Evolutionary conservation across 1,284 basidiomycete species (phyloP).

Genomic region (Xerocomus nothofagi): DNA sequence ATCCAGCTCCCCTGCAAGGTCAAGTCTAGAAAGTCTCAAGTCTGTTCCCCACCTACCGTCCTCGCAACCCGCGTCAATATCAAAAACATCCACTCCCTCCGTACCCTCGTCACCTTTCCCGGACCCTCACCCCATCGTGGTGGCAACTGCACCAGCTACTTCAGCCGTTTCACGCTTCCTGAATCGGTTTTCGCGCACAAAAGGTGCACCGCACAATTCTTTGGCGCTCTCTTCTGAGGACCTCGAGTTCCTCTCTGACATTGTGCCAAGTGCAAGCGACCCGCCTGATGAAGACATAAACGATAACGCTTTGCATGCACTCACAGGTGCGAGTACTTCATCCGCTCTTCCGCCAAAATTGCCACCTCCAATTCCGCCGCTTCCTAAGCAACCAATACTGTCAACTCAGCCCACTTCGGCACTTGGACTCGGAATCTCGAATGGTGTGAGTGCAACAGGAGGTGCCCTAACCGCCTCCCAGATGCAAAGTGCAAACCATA

Average conservation of each 20-base stretch:
- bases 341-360: constrained; percentile 47
- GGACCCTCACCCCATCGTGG: constrained; percentile 20
- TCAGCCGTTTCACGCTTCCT: constrained; percentile 74
- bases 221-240: constrained; percentile 69
- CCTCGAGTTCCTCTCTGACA: constrained; percentile 73
- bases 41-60: constrained; percentile 11
- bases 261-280: constrained; percentile 58
- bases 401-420: constrained; percentile 23
- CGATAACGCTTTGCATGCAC: constrained; percentile 34
- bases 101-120: constrained; percentile 7
- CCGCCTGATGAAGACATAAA: constrained; percentile 40
- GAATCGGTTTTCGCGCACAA: constrained; percentile 60
- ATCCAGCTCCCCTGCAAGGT: constrained; percentile 33
- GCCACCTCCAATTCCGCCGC: constrained; percentile 48
- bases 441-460: not conserved
- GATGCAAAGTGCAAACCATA: not conserved
- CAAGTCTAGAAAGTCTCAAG: constrained; percentile 37
- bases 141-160: constrained; percentile 34
- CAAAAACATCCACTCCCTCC: constrained; percentile 19
- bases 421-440: constrained; percentile 4
- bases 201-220: constrained; percentile 45
- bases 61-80: constrained; percentile 26
- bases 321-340: constrained; percentile 43
- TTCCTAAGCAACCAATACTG: constrained; percentile 32
- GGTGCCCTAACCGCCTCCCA: not conserved